A percentile compares a stretch with the other conserved stretches of the same genome.
Evolutionary conservation across 768 basidiomycete species (phyloP).

Genomic region (Lentinula sp.): DNA sequence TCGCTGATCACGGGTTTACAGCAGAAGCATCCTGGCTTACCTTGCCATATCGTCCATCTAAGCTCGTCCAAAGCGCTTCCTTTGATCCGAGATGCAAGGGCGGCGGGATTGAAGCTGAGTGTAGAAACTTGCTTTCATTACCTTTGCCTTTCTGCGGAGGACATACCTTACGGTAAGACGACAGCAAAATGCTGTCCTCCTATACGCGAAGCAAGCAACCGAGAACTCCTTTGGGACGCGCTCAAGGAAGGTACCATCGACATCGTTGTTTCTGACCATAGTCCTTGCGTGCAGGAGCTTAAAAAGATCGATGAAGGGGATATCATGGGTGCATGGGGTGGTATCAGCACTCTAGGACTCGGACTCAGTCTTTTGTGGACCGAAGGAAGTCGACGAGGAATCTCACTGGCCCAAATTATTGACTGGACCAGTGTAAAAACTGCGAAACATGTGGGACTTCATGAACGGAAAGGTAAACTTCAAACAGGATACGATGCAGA

Average conservation of each 20-base stretch:
- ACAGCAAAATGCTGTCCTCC: conserved; percentile 98
- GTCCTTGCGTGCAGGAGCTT: conserved; percentile 78
- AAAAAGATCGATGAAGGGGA: conserved; percentile 76
- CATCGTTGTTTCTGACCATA: conserved; percentile 94
- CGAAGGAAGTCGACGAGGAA: conserved; percentile 56
- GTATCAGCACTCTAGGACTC: conserved; percentile 86
- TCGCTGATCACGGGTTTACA: conserved; percentile 66
- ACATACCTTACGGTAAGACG: conserved; percentile 69
- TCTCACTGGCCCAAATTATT: conserved; percentile 55
- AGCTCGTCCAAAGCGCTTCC: conserved; percentile 82
- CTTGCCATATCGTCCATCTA: conserved; percentile 93
- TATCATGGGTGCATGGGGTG: conserved; percentile 92
- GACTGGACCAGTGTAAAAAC: conserved; percentile 73
- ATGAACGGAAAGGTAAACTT: conserved; percentile 64
- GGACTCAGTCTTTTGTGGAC: conserved; percentile 90
- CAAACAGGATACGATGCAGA: conserved; percentile 78
- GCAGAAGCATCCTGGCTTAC: conserved; percentile 53
- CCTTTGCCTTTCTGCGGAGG: conserved; percentile 66
- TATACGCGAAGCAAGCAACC: conserved; percentile 69
- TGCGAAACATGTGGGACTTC: conserved; percentile 76
- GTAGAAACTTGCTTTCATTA: conserved; percentile 99
- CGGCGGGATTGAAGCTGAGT: conserved; percentile 63
- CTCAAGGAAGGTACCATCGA: conserved; percentile 80
- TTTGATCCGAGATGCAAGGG: conserved; percentile 62
- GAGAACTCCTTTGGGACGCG: conserved; percentile 75